Conservation (phyloP, 2,329 filamentous ascomycete genomes). For the Diaporthe citriasiana region DNA sequence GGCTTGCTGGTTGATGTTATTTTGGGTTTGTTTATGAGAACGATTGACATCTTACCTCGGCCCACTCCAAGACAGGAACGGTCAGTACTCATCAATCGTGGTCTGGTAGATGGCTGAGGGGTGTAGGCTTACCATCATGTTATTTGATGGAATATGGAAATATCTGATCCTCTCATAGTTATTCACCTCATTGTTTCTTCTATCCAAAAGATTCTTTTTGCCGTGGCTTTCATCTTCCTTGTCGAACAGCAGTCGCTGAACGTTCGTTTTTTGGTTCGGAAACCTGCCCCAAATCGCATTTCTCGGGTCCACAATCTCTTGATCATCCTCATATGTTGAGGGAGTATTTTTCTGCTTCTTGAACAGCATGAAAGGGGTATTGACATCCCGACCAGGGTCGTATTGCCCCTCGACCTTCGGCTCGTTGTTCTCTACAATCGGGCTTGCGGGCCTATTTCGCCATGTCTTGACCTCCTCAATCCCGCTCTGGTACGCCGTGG, state of each 20-base stretch:
- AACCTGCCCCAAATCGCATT: background rate
- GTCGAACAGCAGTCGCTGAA: background rate
- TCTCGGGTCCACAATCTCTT: background rate
- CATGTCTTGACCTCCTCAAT: background rate
- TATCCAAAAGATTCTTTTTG: background rate
- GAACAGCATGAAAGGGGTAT: background rate
- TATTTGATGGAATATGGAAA: background rate
- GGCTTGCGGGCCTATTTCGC: background rate
- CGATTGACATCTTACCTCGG: background rate
- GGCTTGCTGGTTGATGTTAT: background rate
- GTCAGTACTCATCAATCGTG: background rate
- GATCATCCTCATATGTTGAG: background rate
- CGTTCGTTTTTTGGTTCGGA: conserved; percentile 1
- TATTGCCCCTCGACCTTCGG: fast-evolving
- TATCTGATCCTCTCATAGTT: background rate
- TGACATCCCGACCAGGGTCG: background rate
- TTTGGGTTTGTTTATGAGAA: background rate
- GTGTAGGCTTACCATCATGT: background rate
- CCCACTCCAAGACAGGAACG: background rate
- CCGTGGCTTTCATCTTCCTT: background rate
- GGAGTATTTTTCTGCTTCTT: fast-evolving
- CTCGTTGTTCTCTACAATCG: background rate
- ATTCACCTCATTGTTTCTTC: too few relatives aligned
- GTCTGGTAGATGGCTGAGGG: background rate
- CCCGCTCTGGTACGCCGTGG: fast-evolving